A percentile compares a stretch with the other conserved stretches of the same genome.
Evolutionary conservation across 2,329 filamentous ascomycete genomes (phyloP).

Genomic region (Epichloe bromicola): DNA sequence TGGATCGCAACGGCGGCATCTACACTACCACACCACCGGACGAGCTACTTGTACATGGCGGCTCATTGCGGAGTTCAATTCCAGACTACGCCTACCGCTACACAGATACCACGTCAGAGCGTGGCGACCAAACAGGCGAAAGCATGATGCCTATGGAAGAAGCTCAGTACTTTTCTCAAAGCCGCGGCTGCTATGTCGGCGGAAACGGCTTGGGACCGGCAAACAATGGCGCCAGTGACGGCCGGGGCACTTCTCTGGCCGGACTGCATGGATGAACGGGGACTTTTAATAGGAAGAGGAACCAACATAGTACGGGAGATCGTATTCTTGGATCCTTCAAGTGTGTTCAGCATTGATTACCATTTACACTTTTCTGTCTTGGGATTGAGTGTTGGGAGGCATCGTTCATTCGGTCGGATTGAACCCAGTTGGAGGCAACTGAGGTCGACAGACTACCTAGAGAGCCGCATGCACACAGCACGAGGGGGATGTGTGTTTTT

Average conservation of each 20-base stretch:
- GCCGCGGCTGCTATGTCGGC: background rate
- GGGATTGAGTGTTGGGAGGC: background rate
- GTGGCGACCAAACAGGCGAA: background rate
- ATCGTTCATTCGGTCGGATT: background rate
- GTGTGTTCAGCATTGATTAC: constrained; percentile 4
- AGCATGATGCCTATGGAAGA: constrained; percentile 1
- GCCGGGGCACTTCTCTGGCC: background rate
- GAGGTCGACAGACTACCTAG: background rate
- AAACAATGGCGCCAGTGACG: background rate
- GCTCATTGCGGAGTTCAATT: constrained; percentile 8
- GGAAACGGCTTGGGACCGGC: background rate
- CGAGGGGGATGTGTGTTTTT: background rate
- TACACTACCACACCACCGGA: constrained; percentile 8
- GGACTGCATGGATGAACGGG: background rate
- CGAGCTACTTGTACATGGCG: constrained; percentile 9
- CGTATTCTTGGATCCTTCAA: background rate
- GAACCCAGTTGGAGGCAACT: background rate
- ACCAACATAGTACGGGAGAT: background rate
- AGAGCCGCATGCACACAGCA: background rate
- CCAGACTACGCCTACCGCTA: constrained; percentile 19
- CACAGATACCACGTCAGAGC: constrained; percentile 11
- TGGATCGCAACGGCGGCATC: constrained; percentile 4
- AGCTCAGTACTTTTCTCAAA: background rate
- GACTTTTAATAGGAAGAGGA: background rate
- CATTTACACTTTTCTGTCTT: background rate